Evolutionary conservation across 108 stramenopile genomes (phyloP).

Genomic region (Discostella stelligeroides): DNA sequence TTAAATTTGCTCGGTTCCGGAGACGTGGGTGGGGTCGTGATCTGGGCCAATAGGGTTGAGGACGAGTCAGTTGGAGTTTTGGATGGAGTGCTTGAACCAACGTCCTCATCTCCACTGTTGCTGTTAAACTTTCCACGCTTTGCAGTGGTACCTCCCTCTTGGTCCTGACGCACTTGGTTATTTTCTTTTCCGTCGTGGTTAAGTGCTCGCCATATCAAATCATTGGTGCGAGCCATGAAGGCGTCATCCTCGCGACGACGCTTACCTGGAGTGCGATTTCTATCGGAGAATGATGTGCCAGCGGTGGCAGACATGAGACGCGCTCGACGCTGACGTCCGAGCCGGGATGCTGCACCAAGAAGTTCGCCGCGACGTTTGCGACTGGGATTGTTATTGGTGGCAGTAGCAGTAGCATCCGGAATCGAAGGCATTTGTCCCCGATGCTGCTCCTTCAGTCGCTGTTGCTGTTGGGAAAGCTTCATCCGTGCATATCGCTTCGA

Average conservation of each 20-base stretch:
- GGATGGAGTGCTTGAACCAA: background rate
- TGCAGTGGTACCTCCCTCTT: background rate
- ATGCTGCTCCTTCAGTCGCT: background rate
- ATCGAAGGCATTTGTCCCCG: background rate
- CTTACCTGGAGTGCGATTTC: constrained; percentile 8
- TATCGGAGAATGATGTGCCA: background rate
- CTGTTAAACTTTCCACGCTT: constrained; percentile 1
- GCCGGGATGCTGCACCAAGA: background rate
- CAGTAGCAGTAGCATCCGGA: background rate
- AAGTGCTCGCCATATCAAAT: background rate
- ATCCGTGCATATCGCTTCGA: no score
- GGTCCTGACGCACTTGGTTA: background rate
- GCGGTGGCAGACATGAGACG: background rate
- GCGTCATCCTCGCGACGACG: background rate
- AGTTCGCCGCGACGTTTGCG: background rate
- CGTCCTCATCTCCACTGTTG: background rate
- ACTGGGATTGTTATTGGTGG: background rate
- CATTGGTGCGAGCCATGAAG: background rate
- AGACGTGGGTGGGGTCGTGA: background rate
- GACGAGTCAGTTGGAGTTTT: background rate
- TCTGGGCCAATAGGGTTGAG: background rate
- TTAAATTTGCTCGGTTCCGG: background rate
- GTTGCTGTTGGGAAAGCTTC: no score
- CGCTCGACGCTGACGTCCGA: background rate
- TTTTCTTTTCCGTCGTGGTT: background rate